Percentiles rank a stretch among this genome's conserved stretches.
phyloP scores from a whole-genome alignment of 139 green algal species.

The Coelastrella sp. region DNA sequence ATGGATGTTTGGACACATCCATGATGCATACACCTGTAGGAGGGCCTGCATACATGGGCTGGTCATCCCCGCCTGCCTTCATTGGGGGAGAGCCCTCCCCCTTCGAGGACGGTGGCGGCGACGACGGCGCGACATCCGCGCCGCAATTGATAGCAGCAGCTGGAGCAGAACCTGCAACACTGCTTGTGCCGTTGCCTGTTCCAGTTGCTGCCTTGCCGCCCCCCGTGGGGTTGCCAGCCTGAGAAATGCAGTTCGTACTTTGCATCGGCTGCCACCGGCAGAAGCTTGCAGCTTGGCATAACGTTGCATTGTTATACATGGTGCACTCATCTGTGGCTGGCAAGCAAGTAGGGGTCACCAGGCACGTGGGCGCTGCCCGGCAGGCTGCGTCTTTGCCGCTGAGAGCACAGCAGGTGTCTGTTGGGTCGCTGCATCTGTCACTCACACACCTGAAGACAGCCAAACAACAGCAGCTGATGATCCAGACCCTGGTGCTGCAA shows the following conservation, averaged over 20 bases:
- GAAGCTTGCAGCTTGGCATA: not conserved
- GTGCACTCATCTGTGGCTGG: not conserved
- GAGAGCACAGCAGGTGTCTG: slow-evolving; percentile 12
- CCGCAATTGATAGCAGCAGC: not conserved
- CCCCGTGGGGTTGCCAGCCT: too few species aligned
- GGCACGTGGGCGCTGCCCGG: not conserved
- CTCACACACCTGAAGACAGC: slow-evolving; percentile 5
- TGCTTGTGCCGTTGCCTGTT: not conserved
- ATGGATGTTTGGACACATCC: not conserved
- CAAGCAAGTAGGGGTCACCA: not conserved
- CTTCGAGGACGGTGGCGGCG: too few species aligned
- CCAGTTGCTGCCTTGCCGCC: not conserved
- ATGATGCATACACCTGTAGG: not conserved
- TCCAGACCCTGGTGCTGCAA: too few species aligned
- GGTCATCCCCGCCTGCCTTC: too few species aligned
- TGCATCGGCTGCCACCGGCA: not conserved
- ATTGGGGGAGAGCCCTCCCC: too few species aligned
- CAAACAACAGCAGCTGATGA: not conserved
- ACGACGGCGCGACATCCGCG: not conserved
- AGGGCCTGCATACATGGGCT: too few species aligned
- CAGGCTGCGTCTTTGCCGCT: not conserved
- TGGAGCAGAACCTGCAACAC: too few species aligned
- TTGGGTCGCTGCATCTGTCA: not conserved
- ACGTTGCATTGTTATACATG: not conserved
- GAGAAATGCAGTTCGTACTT: too few species aligned